A percentile compares a stretch with the other conserved stretches of the same genome.
phyloP scores from a whole-genome alignment of 2,329 filamentous ascomycete genomes.

The Cladophialophora exuberans region DNA sequence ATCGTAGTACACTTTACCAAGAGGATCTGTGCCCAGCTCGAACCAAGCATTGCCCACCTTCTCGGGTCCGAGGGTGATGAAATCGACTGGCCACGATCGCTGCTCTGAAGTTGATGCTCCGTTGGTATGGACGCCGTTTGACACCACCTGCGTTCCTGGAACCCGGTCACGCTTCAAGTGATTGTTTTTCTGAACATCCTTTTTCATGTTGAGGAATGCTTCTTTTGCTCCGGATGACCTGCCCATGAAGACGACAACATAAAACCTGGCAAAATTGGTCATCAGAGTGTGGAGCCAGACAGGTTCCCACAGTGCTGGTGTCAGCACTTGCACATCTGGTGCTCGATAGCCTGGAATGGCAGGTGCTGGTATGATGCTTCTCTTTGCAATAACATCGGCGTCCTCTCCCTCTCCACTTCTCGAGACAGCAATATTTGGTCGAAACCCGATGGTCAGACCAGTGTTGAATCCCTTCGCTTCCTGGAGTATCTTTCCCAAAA shows the following conservation, averaged over 20 bases:
- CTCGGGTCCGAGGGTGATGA: conserved; percentile 35
- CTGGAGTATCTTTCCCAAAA: conserved; percentile 34
- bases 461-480: conserved; percentile 35
- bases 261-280: conserved; percentile 34
- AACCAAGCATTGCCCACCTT: conserved; percentile 41
- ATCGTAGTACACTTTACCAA: conserved; percentile 44
- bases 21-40: conserved; percentile 38
- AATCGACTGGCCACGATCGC: conserved; percentile 29
- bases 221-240: conserved; percentile 18
- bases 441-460: conserved; percentile 35
- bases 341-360: conserved; percentile 33
- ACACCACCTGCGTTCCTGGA: background rate
- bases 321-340: conserved; percentile 33
- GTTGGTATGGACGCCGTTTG: conserved; percentile 19
- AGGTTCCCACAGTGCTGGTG: conserved; percentile 31
- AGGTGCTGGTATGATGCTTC: conserved; percentile 28
- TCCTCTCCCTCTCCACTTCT: conserved; percentile 13
- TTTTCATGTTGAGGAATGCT: conserved; percentile 70
- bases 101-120: conserved; percentile 10
- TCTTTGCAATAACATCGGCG: conserved; percentile 13
- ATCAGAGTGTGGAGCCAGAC: conserved; percentile 32
- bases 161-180: conserved; percentile 53
- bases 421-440: conserved; percentile 29
- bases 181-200: conserved; percentile 79
- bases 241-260: conserved; percentile 34